Evolutionary conservation across 2,329 filamentous ascomycete species (phyloP).

Genomic region (Gaeumannomyces tritici): DNA sequence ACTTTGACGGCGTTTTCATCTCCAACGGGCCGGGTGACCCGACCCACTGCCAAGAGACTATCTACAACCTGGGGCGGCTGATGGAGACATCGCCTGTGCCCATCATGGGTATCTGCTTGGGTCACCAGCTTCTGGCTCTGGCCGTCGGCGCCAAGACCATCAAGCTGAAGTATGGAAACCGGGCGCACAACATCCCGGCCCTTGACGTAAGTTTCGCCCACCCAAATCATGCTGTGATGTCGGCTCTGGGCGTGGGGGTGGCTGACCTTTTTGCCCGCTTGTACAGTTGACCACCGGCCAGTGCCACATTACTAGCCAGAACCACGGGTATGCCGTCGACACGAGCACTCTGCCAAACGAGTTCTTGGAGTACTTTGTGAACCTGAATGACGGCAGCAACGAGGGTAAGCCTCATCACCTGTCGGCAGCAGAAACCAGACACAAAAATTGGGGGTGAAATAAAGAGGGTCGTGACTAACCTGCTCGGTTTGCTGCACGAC

Average conservation of each 20-base stretch:
- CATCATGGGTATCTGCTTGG: constrained; percentile 96
- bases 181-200: constrained; percentile 95
- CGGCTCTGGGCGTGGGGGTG: too few species aligned
- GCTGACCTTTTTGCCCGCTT: background rate
- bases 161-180: constrained; percentile 99
- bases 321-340: constrained; percentile 96
- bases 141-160: constrained; percentile 82
- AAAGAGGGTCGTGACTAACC: background rate
- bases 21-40: constrained; percentile 98
- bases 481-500: background rate
- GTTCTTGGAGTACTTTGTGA: constrained; percentile 98
- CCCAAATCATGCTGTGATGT: background rate
- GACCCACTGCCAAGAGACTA: constrained; percentile 89
- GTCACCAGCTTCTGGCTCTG: constrained; percentile 89
- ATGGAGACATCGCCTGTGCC: constrained; percentile 88
- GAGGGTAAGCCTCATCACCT: constrained; percentile 48
- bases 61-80: constrained; percentile 81
- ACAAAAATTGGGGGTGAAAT: background rate
- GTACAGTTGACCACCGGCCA: constrained; percentile 70
- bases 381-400: constrained; percentile 95
- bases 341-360: constrained; percentile 70
- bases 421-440: background rate
- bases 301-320: constrained; percentile 98
- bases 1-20: constrained; percentile 98
- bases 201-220: constrained; percentile 44